Conservation (phyloP, 352 stramenopile genomes). For the Pythium vanterpoolii region DNA sequence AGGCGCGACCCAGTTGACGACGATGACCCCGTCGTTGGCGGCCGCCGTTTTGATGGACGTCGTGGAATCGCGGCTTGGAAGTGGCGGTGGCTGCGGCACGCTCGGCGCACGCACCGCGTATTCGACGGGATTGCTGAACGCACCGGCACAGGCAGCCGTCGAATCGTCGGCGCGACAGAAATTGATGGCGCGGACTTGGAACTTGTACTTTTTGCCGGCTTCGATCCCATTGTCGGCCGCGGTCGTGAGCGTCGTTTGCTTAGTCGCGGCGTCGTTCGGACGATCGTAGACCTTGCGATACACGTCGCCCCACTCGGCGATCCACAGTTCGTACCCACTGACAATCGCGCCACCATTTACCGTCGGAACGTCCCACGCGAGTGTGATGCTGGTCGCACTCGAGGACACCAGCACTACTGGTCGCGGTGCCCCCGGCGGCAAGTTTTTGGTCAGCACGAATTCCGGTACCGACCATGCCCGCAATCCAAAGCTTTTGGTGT, state of each 20-base stretch:
- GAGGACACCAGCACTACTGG: constrained; percentile 89
- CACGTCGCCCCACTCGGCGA: constrained; percentile 92
- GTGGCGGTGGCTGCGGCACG: constrained; percentile 77
- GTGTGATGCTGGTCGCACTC: constrained; percentile 86
- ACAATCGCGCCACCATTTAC: constrained; percentile 90
- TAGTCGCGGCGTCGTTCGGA: constrained; percentile 68
- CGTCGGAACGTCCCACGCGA: constrained; percentile 89
- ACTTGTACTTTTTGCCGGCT: constrained; percentile 89
- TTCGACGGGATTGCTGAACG: constrained; percentile 85
- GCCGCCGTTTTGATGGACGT: constrained; percentile 63
- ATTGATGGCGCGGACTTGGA: constrained; percentile 94
- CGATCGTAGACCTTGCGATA: constrained; percentile 94
- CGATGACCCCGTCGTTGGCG: constrained; percentile 51
- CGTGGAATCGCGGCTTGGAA: constrained; percentile 49
- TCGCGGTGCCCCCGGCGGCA: constrained; percentile 81
- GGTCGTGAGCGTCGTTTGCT: constrained; percentile 74
- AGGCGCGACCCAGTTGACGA: constrained; percentile 84
- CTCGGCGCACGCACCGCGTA: constrained; percentile 89
- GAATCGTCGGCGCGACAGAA: constrained; percentile 84
- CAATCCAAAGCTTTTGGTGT: constrained; percentile 80
- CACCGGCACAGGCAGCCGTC: constrained; percentile 80
- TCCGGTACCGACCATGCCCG: constrained; percentile 65
- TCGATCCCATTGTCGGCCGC: constrained; percentile 87
- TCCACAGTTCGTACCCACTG: constrained; percentile 94
- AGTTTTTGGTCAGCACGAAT: constrained; percentile 83